Percentiles rank a stretch among this genome's conserved stretches.
phyloP scores from a whole-genome alignment of 2,329 filamentous ascomycete species.

The Paraconiothyrium brasiliense region DNA sequence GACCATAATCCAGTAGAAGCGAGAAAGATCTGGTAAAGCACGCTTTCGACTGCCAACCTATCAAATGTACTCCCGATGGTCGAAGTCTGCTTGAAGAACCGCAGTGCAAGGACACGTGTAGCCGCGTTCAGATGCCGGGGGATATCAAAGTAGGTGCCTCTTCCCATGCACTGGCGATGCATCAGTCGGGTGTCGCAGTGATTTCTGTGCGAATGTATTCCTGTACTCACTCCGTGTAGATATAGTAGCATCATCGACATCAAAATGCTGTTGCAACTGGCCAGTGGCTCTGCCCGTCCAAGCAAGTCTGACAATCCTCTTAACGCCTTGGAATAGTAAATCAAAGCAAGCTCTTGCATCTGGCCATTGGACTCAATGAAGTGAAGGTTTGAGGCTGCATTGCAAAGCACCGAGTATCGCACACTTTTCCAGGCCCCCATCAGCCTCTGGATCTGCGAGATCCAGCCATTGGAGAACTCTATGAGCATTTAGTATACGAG shows the following conservation, averaged over 20 bases:
- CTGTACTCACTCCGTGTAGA: constrained; percentile 24
- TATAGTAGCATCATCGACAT: constrained; percentile 28
- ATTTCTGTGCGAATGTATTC: neutral
- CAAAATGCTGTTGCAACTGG: constrained; percentile 22
- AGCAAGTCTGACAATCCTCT: constrained; percentile 19
- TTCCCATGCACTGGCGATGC: constrained; percentile 21
- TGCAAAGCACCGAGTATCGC: constrained; percentile 39
- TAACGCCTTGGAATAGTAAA: constrained; percentile 26
- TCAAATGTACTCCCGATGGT: constrained; percentile 24
- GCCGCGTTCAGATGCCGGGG: constrained; percentile 25
- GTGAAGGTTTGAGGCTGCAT: constrained; percentile 28
- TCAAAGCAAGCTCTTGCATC: constrained; percentile 23
- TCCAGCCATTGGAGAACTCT: constrained; percentile 42
- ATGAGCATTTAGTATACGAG: constrained; percentile 8
- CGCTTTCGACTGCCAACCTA: constrained; percentile 27
- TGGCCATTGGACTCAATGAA: constrained; percentile 19
- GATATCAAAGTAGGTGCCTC: constrained; percentile 25
- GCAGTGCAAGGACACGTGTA: constrained; percentile 22
- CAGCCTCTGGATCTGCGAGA: constrained; percentile 38
- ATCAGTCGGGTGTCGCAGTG: neutral
- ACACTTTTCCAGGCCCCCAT: constrained; percentile 38
- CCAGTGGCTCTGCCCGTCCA: constrained; percentile 12
- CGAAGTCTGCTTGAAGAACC: constrained; percentile 17
- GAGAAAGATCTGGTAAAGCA: constrained; percentile 30
- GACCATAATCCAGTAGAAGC: constrained; percentile 29